Base-by-base conservation (phyloP, 306 rosid species). In the Luffa aegyptiaca region DNA sequence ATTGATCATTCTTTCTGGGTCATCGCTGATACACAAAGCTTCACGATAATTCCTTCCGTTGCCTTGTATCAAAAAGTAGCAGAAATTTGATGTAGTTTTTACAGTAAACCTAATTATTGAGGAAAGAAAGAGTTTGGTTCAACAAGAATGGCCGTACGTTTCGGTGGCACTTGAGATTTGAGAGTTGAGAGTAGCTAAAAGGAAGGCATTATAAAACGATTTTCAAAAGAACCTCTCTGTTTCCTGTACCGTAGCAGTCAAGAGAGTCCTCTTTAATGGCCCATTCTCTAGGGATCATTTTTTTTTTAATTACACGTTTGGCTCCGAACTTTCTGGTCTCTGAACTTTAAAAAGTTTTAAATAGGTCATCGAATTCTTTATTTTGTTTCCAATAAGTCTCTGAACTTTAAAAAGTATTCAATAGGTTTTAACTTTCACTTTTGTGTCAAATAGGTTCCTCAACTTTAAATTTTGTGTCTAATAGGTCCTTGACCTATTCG, bases 231-330 rank as follows among this genome's bases (percentile, higher is more conserved):
- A 3, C 26, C 26, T 18, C 20, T 55, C 0, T 26, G 31, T 26
- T 26, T 26, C 31, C 31, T 55, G 8, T 20, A 55, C 20, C 5
- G 6, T 17, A 5, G 31, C 21, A 18, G 61, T 55, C 61, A 17
- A 55, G 31, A 86, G 0, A 96, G 89, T 80, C 89, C 82, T 31
- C 98, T 96, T 45, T 6, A 45, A 7, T 45, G 49, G 11, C 49
- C 49, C 49, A 39, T 39, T 39, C 5, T 6, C 42, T 39, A 39
- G 41, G 0, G 5, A 4, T 5, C 41, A 0, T 5, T 39, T 39
- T 39, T 39, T 39, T 39, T 2, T n/a, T n/a, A n/a, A n/a, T n/a
- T n/a, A n/a, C n/a, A n/a, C n/a, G n/a, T n/a, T n/a, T n/a, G n/a
- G n/a, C n/a, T n/a, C n/a, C n/a, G n/a, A n/a, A n/a, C n/a, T n/a